Percentiles rank a stretch among this genome's conserved stretches.
Evolutionary conservation across 768 basidiomycete species (phyloP).

Genomic region (Suillus discolor): DNA sequence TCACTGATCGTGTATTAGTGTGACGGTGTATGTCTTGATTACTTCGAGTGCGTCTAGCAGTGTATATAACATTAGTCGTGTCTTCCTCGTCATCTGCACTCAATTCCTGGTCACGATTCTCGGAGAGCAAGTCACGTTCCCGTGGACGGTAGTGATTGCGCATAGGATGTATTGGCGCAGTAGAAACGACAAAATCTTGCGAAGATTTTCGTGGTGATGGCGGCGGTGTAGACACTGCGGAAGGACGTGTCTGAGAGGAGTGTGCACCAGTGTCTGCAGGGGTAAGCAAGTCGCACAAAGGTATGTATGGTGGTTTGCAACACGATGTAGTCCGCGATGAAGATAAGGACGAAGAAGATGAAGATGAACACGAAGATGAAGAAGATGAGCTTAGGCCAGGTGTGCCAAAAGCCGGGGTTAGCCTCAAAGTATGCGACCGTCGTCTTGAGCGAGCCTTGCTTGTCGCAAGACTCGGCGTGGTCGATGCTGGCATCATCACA

Average conservation of each 20-base stretch:
- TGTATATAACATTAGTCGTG: constrained; percentile 15
- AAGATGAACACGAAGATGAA: not conserved
- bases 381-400: constrained; percentile 5
- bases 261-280: constrained; percentile 4
- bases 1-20: constrained; percentile 6
- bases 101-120: constrained; percentile 1
- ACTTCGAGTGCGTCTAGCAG: constrained; percentile 26
- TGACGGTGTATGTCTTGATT: constrained; percentile 23
- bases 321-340: constrained; percentile 1
- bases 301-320: constrained; percentile 5
- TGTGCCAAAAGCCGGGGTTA: constrained; percentile 4
- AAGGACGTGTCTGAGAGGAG: not conserved
- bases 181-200: not conserved
- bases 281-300: constrained; percentile 10
- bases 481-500: not conserved
- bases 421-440: constrained; percentile 10
- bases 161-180: not conserved
- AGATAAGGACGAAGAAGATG: not conserved
- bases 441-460: constrained; percentile 10
- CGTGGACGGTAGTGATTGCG: constrained; percentile 10
- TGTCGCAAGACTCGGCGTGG: not conserved
- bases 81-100: constrained; percentile 10
- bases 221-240: not conserved
- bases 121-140: constrained; percentile 8
- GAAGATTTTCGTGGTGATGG: constrained; percentile 3